phyloP scores from a whole-genome alignment of 805 yeast species.

The Spathaspora sp. region DNA sequence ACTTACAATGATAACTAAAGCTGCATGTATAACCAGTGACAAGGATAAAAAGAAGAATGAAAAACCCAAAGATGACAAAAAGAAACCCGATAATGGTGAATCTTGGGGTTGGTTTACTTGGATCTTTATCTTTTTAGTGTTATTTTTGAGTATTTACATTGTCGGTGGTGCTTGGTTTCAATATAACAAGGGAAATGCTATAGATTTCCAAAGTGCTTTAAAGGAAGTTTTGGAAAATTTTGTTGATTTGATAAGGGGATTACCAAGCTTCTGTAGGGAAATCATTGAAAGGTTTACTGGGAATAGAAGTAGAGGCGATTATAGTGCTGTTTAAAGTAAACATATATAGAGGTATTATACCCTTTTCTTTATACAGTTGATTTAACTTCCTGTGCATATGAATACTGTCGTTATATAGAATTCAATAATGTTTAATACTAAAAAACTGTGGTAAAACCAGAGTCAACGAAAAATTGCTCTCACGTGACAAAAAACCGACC shows the following conservation, averaged over 20 bases:
- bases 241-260: conserved; percentile 50
- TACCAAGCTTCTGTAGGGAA: conserved; percentile 68
- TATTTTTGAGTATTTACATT: conserved; percentile 68
- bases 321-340: conserved; percentile 72
- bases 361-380: conserved; percentile 1
- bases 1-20: conserved; percentile 27
- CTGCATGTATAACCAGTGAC: conserved; percentile 38
- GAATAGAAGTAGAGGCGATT: conserved; percentile 72
- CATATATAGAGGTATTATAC: not conserved
- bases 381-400: not conserved
- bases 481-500: not conserved
- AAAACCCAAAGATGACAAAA: conserved; percentile 12
- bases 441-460: not conserved
- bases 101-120: conserved; percentile 84
- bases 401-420: not conserved
- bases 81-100: conserved; percentile 27
- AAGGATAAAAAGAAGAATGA: conserved; percentile 25
- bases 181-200: conserved; percentile 64
- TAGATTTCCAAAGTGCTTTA: conserved; percentile 69
- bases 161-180: conserved; percentile 75
- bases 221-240: conserved; percentile 70
- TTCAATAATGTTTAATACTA: not conserved
- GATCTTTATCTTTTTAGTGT: conserved; percentile 69
- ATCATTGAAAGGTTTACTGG: conserved; percentile 64
- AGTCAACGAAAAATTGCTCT: not conserved